These are phyloP conservation scores for Acacia crassicarpa DNA, from an alignment of 306 rosid species.

Conservation along the genomic window DNA sequence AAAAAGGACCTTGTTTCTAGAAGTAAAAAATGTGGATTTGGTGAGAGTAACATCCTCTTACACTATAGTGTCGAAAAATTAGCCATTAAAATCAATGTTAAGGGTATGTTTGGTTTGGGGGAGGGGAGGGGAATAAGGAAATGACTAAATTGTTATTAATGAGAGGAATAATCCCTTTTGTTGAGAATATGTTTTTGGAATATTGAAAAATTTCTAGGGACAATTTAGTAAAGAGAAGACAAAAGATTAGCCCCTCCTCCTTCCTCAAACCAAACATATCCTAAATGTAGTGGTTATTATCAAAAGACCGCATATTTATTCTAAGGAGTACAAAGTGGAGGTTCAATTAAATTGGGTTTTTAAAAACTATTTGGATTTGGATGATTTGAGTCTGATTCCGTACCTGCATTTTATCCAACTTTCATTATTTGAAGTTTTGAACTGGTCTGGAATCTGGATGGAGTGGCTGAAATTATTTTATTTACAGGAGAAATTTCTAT, in stretches of 20 bases:
- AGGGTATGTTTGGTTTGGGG: no score
- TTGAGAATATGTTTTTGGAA: no score
- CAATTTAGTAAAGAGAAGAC: no score
- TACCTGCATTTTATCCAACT: not conserved
- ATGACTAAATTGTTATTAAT: no score
- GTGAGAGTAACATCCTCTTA: conserved; percentile 7
- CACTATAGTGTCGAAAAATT: not conserved
- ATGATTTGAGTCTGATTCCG: not conserved
- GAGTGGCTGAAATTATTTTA: not conserved
- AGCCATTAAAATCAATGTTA: not conserved
- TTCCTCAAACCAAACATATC: no score
- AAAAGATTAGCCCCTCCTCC: no score
- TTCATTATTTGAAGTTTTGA: not conserved
- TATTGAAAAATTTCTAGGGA: no score
- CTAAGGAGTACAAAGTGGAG: not conserved
- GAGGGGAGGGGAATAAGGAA: no score
- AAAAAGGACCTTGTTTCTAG: not conserved
- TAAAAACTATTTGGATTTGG: no score
- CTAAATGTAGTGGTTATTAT: not conserved
- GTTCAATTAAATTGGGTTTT: no score
- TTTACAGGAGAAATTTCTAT: not conserved
- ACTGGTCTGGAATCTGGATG: not conserved
- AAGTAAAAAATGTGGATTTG: not conserved
- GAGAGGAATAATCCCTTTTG: no score
- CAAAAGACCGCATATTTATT: not conserved